Evolutionary conservation across 169 alveolate genomes (phyloP).

Genomic region (Cryptosporidium parvum): DNA sequence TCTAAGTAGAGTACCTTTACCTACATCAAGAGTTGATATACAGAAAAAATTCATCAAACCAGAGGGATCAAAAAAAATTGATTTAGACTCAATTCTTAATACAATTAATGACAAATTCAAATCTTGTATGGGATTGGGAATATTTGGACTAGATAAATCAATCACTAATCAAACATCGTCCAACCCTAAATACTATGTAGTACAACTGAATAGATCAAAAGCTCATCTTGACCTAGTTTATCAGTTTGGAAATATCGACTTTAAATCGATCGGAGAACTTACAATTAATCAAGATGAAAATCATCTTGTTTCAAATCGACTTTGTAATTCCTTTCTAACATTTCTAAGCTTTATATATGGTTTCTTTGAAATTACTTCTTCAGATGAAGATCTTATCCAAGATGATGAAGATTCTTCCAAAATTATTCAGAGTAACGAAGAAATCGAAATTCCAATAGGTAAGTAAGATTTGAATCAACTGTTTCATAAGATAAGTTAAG

Average conservation of each 20-base stretch:
- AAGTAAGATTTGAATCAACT: background rate
- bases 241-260: conserved; percentile 31
- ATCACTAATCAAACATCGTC: background rate
- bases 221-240: conserved; percentile 30
- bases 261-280: conserved; percentile 55
- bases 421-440: conserved; percentile 1
- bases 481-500: background rate
- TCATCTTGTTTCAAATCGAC: conserved; percentile 9
- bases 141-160: conserved; percentile 37
- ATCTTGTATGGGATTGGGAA: conserved; percentile 46
- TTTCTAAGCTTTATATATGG: conserved; percentile 53
- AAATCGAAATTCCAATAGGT: conserved; percentile 50
- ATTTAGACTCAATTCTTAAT: conserved; percentile 30
- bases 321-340: conserved; percentile 31
- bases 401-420: conserved; percentile 1
- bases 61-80: conserved; percentile 17
- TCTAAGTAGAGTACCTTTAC: conserved; percentile 58
- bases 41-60: conserved; percentile 40
- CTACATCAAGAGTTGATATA: conserved; percentile 54
- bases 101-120: conserved; percentile 36
- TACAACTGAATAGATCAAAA: conserved; percentile 34
- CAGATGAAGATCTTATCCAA: conserved; percentile 2
- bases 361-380: conserved; percentile 37
- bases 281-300: background rate
- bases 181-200: conserved; percentile 62